Evolutionary conservation across 2,329 filamentous ascomycete species (phyloP).

Genomic region (Cercospora sp.): DNA sequence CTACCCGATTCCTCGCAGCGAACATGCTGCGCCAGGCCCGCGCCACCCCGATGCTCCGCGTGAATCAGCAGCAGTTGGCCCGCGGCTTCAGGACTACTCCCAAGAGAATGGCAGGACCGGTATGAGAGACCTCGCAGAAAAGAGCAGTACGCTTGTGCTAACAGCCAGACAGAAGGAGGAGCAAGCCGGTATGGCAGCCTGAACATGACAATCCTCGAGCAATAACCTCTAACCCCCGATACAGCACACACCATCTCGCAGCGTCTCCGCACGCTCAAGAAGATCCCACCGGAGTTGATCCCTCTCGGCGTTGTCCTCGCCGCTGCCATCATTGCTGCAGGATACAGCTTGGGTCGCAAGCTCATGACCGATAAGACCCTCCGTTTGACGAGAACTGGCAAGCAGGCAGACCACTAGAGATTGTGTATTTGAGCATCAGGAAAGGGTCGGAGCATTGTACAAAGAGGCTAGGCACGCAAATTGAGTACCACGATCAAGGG

Average conservation of each 20-base stretch:
- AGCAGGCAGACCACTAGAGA: constrained; percentile 34
- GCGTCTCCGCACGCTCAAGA: constrained; percentile 84
- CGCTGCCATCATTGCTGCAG: constrained; percentile 71
- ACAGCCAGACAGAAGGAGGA: constrained; percentile 59
- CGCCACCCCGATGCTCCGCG: constrained; percentile 39
- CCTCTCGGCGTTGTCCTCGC: constrained; percentile 88
- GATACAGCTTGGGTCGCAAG: constrained; percentile 81
- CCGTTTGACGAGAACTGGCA: constrained; percentile 72
- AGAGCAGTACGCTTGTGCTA: constrained; percentile 14
- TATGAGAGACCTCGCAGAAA: constrained; percentile 26
- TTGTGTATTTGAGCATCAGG: neutral
- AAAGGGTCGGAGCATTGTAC: constrained; percentile 16
- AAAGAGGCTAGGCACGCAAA: constrained; percentile 13
- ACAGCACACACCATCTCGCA: constrained; percentile 95
- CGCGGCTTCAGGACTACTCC: constrained; percentile 35
- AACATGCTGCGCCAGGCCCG: constrained; percentile 42
- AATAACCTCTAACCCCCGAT: constrained; percentile 4
- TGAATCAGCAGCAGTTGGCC: constrained; percentile 32
- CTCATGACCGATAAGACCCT: constrained; percentile 88
- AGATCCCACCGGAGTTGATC: constrained; percentile 89
- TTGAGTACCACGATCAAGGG: constrained; percentile 7
- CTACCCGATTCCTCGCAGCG: constrained; percentile 44
- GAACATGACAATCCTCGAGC: neutral
- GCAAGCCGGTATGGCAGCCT: constrained; percentile 58
- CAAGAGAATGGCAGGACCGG: constrained; percentile 38